phyloP scores from a whole-genome alignment of 129 eudicot species.

The Escallonia herrerae region DNA sequence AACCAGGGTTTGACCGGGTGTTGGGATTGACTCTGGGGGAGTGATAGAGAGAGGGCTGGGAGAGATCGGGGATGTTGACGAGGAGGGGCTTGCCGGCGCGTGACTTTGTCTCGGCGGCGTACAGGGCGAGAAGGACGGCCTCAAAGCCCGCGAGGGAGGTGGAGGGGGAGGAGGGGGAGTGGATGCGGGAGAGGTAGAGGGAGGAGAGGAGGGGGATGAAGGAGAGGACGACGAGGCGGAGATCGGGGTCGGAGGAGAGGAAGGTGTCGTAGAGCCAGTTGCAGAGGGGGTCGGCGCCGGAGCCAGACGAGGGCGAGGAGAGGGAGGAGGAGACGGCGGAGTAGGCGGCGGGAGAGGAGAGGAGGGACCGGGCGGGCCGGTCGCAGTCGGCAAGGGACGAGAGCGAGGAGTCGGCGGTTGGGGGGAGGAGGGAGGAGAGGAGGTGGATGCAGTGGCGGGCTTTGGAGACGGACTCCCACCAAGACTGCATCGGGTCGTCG shows the following conservation, averaged over 20 bases:
- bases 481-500: slow-evolving; percentile 81
- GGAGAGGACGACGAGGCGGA: slow-evolving; percentile 76
- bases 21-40: slow-evolving; percentile 33
- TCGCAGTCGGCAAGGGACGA: slow-evolving; percentile 87
- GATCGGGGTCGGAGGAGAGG: slow-evolving; percentile 73
- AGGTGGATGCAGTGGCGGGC: slow-evolving; percentile 79
- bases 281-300: slow-evolving; percentile 70
- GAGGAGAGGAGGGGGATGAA: slow-evolving; percentile 59
- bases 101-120: slow-evolving; percentile 60
- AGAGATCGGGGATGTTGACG: slow-evolving; percentile 61
- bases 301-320: slow-evolving; percentile 54
- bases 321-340: slow-evolving; percentile 48
- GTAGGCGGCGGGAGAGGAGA: slow-evolving; percentile 63
- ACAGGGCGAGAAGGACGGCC: slow-evolving; percentile 64
- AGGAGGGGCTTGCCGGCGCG: slow-evolving; percentile 65
- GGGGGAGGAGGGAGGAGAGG: slow-evolving; percentile 55
- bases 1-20: slow-evolving; percentile 29
- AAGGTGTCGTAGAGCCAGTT: slow-evolving; percentile 91
- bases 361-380: slow-evolving; percentile 78
- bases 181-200: slow-evolving; percentile 58
- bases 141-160: slow-evolving; percentile 75
- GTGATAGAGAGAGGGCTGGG: slow-evolving; percentile 81
- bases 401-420: slow-evolving; percentile 28
- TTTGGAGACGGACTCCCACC: slow-evolving; percentile 97
- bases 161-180: slow-evolving; percentile 22